phyloP scores from a whole-genome alignment of 2,329 filamentous ascomycete genomes.

The Ambrosiella xylebori region DNA sequence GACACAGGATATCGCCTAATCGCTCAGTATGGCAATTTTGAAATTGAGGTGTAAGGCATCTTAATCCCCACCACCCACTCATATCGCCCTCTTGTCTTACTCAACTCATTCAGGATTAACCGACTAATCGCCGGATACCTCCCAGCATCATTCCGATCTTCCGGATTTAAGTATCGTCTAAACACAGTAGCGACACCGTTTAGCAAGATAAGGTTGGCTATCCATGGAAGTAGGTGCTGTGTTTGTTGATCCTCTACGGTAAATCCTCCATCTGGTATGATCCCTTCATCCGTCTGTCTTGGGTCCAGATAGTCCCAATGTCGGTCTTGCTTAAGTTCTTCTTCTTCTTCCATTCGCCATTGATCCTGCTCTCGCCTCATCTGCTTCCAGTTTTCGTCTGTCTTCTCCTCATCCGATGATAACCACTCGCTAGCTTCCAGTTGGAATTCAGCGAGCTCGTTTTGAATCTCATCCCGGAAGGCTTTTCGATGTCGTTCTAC shows the following conservation, averaged over 20 bases:
- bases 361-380: background rate
- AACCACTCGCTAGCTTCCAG: slow-evolving; percentile 1
- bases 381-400: background rate
- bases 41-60: background rate
- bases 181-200: slow-evolving; percentile 4
- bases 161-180: slow-evolving; percentile 1
- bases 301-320: slow-evolving; percentile 2
- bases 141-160: slow-evolving; percentile 3
- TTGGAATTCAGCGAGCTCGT: background rate
- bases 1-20: background rate
- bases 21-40: background rate
- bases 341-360: background rate
- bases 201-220: slow-evolving; percentile 4
- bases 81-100: slow-evolving; percentile 3
- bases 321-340: background rate
- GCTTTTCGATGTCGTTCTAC: slow-evolving; percentile 1
- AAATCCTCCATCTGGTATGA: background rate
- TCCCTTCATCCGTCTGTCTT: background rate
- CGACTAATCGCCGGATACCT: slow-evolving; percentile 7
- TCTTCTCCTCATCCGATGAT: background rate
- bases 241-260: background rate
- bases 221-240: slow-evolving; percentile 8
- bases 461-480: background rate
- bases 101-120: slow-evolving; percentile 2
- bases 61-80: slow-evolving; percentile 6